Evolutionary conservation across 176 grass and related monocot species (phyloP).

Genomic region (Bonia amplexicaulis): DNA sequence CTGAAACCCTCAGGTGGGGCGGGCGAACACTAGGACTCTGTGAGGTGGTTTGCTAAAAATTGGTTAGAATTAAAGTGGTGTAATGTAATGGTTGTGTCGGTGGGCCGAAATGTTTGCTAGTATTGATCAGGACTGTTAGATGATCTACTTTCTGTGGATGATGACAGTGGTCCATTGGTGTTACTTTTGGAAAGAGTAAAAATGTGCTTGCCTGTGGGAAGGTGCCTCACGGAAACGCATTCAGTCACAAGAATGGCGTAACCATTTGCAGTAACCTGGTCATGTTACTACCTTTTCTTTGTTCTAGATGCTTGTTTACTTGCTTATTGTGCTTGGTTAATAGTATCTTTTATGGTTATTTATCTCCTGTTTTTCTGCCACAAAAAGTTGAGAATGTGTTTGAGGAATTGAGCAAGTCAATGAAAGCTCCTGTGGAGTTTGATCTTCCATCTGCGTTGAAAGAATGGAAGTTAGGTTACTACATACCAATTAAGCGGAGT

Average conservation of each 20-base stretch:
- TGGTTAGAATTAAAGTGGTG: not conserved
- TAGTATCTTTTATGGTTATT: not conserved
- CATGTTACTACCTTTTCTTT: too few species aligned
- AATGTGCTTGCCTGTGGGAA: too few species aligned
- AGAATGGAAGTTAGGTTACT: slow-evolving; percentile 43
- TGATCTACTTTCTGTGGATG: not conserved
- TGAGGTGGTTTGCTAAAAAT: not conserved
- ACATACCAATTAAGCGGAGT: slow-evolving; percentile 56
- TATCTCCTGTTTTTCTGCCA: slow-evolving; percentile 4
- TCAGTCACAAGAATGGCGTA: too few species aligned
- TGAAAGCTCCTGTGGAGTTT: slow-evolving; percentile 38
- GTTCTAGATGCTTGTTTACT: not conserved
- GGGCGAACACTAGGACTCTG: not conserved
- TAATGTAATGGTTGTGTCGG: not conserved
- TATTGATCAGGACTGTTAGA: not conserved
- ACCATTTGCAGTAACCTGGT: too few species aligned
- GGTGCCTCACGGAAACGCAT: too few species aligned
- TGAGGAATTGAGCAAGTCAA: slow-evolving; percentile 34
- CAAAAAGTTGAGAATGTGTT: slow-evolving; percentile 36
- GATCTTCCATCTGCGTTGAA: slow-evolving; percentile 35
- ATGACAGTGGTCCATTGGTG: not conserved
- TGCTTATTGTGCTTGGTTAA: not conserved
- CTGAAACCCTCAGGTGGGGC: not conserved
- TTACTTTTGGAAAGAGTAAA: too few species aligned
- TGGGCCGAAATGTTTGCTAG: not conserved